Conservation (phyloP, 441 rosid genomes). For the Populus tomentosa region DNA sequence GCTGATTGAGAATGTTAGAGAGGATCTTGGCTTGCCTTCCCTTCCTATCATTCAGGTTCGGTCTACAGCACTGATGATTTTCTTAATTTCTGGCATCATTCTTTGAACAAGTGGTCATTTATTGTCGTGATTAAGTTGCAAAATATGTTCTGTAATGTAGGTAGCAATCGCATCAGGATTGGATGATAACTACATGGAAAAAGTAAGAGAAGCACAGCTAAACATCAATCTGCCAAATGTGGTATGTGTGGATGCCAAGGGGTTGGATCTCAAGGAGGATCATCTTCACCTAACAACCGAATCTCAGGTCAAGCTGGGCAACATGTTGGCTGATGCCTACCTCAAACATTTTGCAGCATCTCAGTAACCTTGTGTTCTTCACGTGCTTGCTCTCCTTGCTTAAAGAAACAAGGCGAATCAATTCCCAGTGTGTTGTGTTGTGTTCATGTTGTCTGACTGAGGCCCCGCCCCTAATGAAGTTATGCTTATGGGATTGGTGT, state of each 20-base stretch:
- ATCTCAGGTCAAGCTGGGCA: conserved; percentile 67
- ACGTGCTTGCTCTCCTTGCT: background rate
- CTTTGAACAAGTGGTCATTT: background rate
- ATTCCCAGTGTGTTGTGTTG: background rate
- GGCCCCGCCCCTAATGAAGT: no score
- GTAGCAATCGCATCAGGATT: conserved; percentile 73
- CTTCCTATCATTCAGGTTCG: conserved; percentile 80
- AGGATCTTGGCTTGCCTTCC: conserved; percentile 62
- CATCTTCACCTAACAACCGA: conserved; percentile 70
- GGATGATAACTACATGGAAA: conserved; percentile 47
- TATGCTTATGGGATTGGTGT: no score
- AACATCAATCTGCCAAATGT: conserved; percentile 51
- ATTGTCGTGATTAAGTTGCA: background rate
- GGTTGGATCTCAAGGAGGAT: conserved; percentile 58
- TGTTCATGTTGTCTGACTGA: no score
- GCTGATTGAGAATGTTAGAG: conserved; percentile 50
- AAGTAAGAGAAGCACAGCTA: conserved; percentile 71
- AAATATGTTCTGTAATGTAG: conserved; percentile 19
- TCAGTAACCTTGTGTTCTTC: background rate
- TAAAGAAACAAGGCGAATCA: background rate
- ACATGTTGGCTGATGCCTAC: conserved; percentile 62
- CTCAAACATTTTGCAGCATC: conserved; percentile 38
- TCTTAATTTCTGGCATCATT: background rate
- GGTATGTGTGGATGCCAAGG: conserved; percentile 73
- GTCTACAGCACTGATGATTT: background rate